Percentiles rank a stretch among this genome's conserved stretches.
phyloP scores from a whole-genome alignment of 495 filamentous ascomycete species.

The Zalerion maritima region DNA sequence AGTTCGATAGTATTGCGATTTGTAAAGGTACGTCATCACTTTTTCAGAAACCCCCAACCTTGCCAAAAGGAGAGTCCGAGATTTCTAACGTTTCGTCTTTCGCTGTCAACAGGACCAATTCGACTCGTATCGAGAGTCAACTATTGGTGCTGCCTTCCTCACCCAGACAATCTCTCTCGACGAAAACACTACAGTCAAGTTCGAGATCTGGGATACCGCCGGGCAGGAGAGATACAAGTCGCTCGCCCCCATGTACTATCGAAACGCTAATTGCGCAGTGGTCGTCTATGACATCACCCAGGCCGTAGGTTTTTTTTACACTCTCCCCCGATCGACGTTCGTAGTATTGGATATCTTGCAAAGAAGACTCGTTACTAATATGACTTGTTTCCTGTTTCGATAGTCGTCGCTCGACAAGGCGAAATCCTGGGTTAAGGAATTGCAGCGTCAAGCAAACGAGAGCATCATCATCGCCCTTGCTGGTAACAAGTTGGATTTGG shows the following conservation, averaged over 20 bases:
- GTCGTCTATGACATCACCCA: slow-evolving; percentile 99
- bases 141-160: slow-evolving; percentile 96
- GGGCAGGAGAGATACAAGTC: slow-evolving; percentile 98
- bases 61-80: slow-evolving; percentile 1
- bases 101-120: slow-evolving; percentile 72
- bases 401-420: slow-evolving; percentile 95
- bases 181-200: slow-evolving; percentile 96
- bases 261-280: slow-evolving; percentile 97
- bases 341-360: neutral
- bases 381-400: neutral
- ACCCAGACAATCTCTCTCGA: slow-evolving; percentile 97
- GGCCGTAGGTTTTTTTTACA: slow-evolving; percentile 59
- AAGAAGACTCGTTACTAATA: slow-evolving; percentile 5
- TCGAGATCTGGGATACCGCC: slow-evolving; percentile 99
- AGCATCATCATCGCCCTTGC: slow-evolving; percentile 98
- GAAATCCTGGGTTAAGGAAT: slow-evolving; percentile 98
- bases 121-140: slow-evolving; percentile 97
- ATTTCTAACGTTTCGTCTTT: slow-evolving; percentile 5
- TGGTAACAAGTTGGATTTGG: slow-evolving; percentile 94
- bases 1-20: slow-evolving; percentile 95
- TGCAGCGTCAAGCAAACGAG: slow-evolving; percentile 96
- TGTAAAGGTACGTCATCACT: slow-evolving; percentile 58
- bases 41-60: neutral
- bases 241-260: slow-evolving; percentile 96
- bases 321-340: slow-evolving; percentile 3